Base-by-base conservation (phyloP, 2,329 filamentous ascomycete species). In the Chrysoporthe cubensis region DNA sequence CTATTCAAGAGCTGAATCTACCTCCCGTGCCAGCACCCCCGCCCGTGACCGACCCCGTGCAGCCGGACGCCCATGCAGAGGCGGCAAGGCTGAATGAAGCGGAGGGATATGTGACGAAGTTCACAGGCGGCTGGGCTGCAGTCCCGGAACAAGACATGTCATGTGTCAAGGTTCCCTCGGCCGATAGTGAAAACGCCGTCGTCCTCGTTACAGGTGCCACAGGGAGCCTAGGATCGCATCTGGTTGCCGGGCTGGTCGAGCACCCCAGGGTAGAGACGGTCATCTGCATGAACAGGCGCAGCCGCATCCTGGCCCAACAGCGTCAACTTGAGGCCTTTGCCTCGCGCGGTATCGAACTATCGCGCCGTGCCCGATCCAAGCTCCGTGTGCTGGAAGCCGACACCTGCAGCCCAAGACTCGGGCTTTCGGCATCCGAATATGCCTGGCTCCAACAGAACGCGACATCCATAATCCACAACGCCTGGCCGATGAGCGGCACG, bases 391-490 rank as follows among this genome's bases (percentile, higher is more conserved):
- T 83, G 18, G 77, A 81, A 52, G 78, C 79, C 0, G 81, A 85
- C 68, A 78, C 75, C 0, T 72, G 0, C 81, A 82, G 50, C 74
- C 78, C 0, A 66, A 72, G 5, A 21, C 77, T 87, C 0, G 85
- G 84, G 0, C 75, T 88, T 0, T 32, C 75, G 0, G 18, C 65
- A 0, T 57, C 71, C 3, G 74, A 78, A 0, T 86, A 87, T 70
- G 46, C 74, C 1, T 37, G 60, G 0, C 77, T 87, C 0, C 71
- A 75, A 0, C n/a, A 42, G 0, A 72, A 64, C 2, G 81, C 81
- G 13, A 87, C 84, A 0, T 81, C 85, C 68, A 80, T 88, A 50
- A 66, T 84, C 26, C 83, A 86, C 72, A 85, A 82, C 61, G 84
- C 83, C 0, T 87, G 83, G 83, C 80, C 80, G 0, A 85, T 86